phyloP scores from a whole-genome alignment of 176 grass and related monocot species.

The Ananas comosus region DNA sequence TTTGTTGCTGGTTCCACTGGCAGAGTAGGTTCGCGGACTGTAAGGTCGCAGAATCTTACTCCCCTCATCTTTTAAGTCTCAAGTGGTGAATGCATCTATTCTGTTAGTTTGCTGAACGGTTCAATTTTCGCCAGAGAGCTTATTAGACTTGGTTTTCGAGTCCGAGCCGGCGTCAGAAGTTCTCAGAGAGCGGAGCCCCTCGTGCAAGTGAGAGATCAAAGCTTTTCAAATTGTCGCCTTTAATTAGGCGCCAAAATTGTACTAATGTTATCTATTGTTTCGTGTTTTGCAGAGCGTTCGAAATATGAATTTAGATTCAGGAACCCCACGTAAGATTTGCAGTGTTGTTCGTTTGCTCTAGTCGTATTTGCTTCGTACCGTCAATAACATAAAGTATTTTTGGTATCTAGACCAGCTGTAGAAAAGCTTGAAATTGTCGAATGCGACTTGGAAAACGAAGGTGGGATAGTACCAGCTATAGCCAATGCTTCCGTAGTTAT shows the following conservation, averaged over 20 bases:
- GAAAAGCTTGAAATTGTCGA: conserved; percentile 75
- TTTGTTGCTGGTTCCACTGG: conserved; percentile 49
- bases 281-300: conserved; percentile 49
- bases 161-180: conserved; percentile 68
- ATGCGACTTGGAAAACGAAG: conserved; percentile 73
- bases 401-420: conserved; percentile 50
- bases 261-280: not conserved
- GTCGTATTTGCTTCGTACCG: conserved; percentile 3
- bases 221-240: not conserved
- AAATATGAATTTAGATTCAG: conserved; percentile 35
- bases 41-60: conserved; percentile 10
- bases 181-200: conserved; percentile 47
- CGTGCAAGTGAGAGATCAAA: conserved; percentile 29
- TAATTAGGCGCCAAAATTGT: conserved; percentile 1
- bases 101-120: not conserved
- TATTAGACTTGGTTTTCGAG: conserved; percentile 76
- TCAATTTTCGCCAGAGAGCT: conserved; percentile 43
- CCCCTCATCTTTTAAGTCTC: not conserved
- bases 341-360: not conserved
- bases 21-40: conserved; percentile 42
- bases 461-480: conserved; percentile 40
- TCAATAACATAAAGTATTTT: conserved; percentile 26
- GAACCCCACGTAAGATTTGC: not conserved
- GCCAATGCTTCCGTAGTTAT: conserved; percentile 49
- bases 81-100: not conserved